phyloP scores from a whole-genome alignment of 73 alveolate genomes.

The Tetrahymena thermophila region DNA sequence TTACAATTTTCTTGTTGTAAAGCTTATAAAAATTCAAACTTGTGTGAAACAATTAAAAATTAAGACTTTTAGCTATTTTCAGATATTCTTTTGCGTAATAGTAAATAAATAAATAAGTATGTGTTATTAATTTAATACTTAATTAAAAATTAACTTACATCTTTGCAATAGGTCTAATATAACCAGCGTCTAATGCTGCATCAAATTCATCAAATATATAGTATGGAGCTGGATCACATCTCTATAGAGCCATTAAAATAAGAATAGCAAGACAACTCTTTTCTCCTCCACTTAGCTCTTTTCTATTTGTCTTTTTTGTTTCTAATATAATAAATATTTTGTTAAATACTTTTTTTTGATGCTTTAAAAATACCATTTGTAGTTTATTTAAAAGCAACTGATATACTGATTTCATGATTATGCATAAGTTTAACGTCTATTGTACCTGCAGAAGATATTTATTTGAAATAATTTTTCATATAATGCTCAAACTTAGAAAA shows the following conservation, averaged over 20 bases:
- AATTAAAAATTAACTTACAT: not conserved
- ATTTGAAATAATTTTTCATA: not conserved
- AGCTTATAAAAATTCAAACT: not conserved
- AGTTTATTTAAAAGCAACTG: not conserved
- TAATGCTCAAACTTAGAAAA: not conserved
- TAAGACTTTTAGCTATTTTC: not conserved
- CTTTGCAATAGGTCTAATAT: slow-evolving; percentile 9
- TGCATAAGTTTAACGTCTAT: not conserved
- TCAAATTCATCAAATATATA: slow-evolving; percentile 95
- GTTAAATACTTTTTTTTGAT: too few species aligned
- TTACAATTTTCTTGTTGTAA: not conserved
- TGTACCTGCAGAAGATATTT: not conserved
- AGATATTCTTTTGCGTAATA: not conserved
- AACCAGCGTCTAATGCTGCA: slow-evolving; percentile 94
- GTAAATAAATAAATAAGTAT: not conserved
- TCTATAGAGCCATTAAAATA: slow-evolving; percentile 79
- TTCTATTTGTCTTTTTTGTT: not conserved
- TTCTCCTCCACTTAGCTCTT: slow-evolving; percentile 86
- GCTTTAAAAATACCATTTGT: not conserved
- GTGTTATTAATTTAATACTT: not conserved
- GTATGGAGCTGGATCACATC: slow-evolving; percentile 91
- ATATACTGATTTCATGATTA: not conserved
- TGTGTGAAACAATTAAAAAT: not conserved
- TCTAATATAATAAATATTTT: not conserved
- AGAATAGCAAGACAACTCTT: slow-evolving; percentile 95